Conservation (phyloP, 2,329 filamentous ascomycete species). For the Microcera coccophila region DNA sequence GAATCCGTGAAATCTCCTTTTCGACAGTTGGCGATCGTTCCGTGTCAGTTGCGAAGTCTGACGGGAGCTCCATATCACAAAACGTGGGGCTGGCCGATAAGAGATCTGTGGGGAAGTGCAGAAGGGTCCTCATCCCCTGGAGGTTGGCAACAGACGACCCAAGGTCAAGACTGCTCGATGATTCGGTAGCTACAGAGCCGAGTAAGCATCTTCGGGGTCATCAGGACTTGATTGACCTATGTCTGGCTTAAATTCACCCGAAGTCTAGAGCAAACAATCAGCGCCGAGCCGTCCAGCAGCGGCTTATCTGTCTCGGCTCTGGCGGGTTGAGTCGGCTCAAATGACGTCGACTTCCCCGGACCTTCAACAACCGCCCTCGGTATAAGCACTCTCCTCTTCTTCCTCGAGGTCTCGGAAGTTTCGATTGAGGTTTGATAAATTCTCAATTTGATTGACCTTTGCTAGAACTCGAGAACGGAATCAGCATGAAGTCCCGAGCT, state of each 20-base stretch:
- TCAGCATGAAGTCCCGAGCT: slow-evolving; percentile 33
- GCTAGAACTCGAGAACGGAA: slow-evolving; percentile 3
- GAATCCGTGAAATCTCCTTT: slow-evolving; percentile 1
- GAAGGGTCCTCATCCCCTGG: background rate
- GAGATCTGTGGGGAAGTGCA: slow-evolving; percentile 17
- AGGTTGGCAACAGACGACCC: background rate
- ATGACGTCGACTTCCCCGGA: slow-evolving; percentile 27
- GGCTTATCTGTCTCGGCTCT: slow-evolving; percentile 28
- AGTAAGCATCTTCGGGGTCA: background rate
- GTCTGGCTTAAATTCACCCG: background rate
- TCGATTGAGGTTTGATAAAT: slow-evolving; percentile 10
- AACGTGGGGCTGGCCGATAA: slow-evolving; percentile 19
- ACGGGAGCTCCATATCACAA: slow-evolving; percentile 16
- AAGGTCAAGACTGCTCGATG: no score
- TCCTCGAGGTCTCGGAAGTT: slow-evolving; percentile 4
- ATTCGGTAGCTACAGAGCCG: no score
- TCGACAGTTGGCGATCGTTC: slow-evolving; percentile 4
- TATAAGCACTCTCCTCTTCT: slow-evolving; percentile 11
- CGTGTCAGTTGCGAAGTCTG: slow-evolving; percentile 9
- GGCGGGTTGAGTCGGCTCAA: slow-evolving; percentile 32
- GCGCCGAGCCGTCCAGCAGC: slow-evolving; percentile 23
- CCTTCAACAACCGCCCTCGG: slow-evolving; percentile 19
- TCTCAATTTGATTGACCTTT: slow-evolving; percentile 3
- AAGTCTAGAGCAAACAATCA: background rate
- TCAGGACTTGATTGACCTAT: background rate